Base-by-base conservation (phyloP, 83 land plant species). In the Diphasiastrum complanatum region DNA sequence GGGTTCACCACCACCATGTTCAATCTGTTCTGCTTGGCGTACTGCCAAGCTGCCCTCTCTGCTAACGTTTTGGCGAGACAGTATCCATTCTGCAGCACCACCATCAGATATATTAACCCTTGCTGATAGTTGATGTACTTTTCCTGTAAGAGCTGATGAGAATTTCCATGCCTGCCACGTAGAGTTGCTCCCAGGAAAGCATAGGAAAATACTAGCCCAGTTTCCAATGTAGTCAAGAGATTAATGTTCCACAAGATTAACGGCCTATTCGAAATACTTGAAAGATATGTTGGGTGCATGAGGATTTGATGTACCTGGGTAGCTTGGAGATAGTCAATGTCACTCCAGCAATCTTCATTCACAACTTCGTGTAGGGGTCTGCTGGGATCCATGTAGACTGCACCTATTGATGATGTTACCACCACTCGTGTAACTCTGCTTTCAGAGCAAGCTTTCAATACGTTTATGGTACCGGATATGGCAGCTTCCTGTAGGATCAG, bases 1-100 rank as follows among this genome's bases (percentile, higher is more conserved):
- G 91, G 88, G 31, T 75, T 75, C 31, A 83, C 68, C 14, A 77
- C 65, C 0, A 81, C 75, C 43, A 86, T 71, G 37, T 86, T 78
- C 30, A 86, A 75, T 22, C 73, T 78, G 55, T 22, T 56, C 33
- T 55, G 60, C 28, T 66, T 66, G 2, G 74, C 82, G 65, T 59
- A 83, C 46, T 76, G 68, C 53, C 71, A 64, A 24, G 91, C 88
- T 40, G 64, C 67, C 12, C 54, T 57, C 45, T 86, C 91, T 41
- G 88, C 79, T 14, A 68, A 47, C 34, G 88, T 83, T 66, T 86
- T 86, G 5, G 91, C 50, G 25, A 80, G 47, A 40, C 62, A 73
- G 67, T 86, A 86, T 78, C 80, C 86, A 31, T 78, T 70, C 82
- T 86, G 50, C 24, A 61, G 31, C 4, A 60, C n/a, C 41, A 11